Evolutionary conservation across 805 yeast genomes (phyloP).

Genomic region (Lipomyces chichibuensis): DNA sequence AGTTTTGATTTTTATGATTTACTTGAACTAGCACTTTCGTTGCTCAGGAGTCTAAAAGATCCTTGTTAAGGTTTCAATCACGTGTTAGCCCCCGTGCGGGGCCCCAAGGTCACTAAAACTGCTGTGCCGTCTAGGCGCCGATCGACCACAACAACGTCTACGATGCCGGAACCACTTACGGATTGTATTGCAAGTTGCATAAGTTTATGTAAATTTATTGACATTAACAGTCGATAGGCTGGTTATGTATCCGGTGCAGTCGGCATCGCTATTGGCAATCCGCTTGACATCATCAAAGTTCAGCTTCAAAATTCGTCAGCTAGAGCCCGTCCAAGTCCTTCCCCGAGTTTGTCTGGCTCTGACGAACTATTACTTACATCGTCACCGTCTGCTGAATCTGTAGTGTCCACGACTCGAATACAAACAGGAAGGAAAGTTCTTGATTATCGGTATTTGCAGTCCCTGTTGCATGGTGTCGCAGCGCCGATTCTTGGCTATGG

Average conservation of each 20-base stretch:
- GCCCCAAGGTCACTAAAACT: no score
- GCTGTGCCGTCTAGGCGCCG: no score
- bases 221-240: slow-evolving; percentile 25
- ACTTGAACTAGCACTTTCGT: no score
- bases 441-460: background rate
- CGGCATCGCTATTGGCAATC: slow-evolving; percentile 39
- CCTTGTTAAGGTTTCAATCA: no score
- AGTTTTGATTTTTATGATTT: background rate
- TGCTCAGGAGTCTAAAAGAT: no score
- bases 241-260: slow-evolving; percentile 39
- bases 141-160: background rate
- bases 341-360: background rate
- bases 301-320: slow-evolving; percentile 30
- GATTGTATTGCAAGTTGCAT: slow-evolving; percentile 19
- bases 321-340: background rate
- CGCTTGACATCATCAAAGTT: slow-evolving; percentile 39
- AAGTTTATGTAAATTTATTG: background rate
- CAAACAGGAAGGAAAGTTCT: background rate
- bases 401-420: background rate
- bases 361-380: background rate
- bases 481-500: slow-evolving; percentile 39
- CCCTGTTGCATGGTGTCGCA: slow-evolving; percentile 36
- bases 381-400: background rate
- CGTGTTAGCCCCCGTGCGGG: no score
- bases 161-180: slow-evolving; percentile 22